These are phyloP conservation scores for Atkinsonella hypoxylon DNA, from an alignment of 2,329 filamentous ascomycete species.

Conservation along the genomic window DNA sequence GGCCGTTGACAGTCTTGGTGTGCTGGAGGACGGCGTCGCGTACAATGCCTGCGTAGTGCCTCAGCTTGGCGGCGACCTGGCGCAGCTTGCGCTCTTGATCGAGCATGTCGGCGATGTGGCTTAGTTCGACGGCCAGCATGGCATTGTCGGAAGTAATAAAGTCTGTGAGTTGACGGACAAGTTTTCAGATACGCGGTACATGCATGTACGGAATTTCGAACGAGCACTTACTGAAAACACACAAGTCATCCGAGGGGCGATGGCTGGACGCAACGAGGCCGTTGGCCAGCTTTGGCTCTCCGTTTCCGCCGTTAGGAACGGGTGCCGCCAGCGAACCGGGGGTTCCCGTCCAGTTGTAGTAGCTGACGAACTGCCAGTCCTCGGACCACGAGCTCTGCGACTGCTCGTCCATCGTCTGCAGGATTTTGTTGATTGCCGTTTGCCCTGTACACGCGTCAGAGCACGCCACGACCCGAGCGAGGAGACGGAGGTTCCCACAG, in stretches of 20 bases:
- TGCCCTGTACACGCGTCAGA: constrained; percentile 54
- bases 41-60: constrained; percentile 40
- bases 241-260: constrained; percentile 73
- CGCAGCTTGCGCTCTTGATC: constrained; percentile 55
- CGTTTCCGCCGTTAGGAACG: constrained; percentile 57
- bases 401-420: constrained; percentile 15
- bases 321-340: constrained; percentile 13
- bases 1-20: constrained; percentile 32
- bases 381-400: constrained; percentile 15
- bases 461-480: constrained; percentile 9
- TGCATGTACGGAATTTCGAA: neutral
- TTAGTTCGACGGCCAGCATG: constrained; percentile 39
- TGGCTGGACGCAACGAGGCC: constrained; percentile 71
- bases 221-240: constrained; percentile 40
- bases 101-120: constrained; percentile 48
- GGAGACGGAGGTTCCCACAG: constrained; percentile 9
- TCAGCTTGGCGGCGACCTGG: constrained; percentile 41
- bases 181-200: neutral
- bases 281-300: constrained; percentile 66
- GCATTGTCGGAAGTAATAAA: constrained; percentile 33
- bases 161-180: constrained; percentile 15
- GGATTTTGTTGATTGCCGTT: constrained; percentile 32
- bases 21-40: constrained; percentile 54
- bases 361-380: constrained; percentile 16
- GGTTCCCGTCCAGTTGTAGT: constrained; percentile 19